A percentile compares a stretch with the other conserved stretches of the same genome.
Evolutionary conservation across 805 yeast species (phyloP).

Genomic region (Hanseniaspora valbyensis): DNA sequence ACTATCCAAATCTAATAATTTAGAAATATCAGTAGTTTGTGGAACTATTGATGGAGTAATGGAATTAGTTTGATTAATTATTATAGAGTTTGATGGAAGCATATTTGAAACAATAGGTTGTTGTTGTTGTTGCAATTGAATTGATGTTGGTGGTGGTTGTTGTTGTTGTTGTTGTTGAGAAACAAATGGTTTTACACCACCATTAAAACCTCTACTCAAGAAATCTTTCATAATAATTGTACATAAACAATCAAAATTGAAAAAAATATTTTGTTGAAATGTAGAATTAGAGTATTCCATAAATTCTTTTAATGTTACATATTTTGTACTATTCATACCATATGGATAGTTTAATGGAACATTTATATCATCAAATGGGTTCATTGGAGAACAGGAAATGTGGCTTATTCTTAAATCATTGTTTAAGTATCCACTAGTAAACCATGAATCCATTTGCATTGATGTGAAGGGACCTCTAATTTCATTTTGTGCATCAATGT

Average conservation of each 20-base stretch:
- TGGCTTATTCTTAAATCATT: slow-evolving; percentile 49
- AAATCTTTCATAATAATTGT: not conserved
- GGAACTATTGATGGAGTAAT: not conserved
- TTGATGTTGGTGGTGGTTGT: not conserved
- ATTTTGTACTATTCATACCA: slow-evolving; percentile 21
- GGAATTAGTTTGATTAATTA: too few species aligned
- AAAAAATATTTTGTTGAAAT: slow-evolving; percentile 3
- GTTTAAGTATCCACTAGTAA: slow-evolving; percentile 48
- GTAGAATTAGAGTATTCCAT: slow-evolving; percentile 22
- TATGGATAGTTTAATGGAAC: slow-evolving; percentile 23
- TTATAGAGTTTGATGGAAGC: too few species aligned
- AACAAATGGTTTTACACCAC: not conserved
- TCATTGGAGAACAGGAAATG: slow-evolving; percentile 18
- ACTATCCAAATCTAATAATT: not conserved
- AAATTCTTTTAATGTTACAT: slow-evolving; percentile 25
- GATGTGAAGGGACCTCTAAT: slow-evolving; percentile 84
- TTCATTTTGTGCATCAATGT: slow-evolving; percentile 56
- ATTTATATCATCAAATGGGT: slow-evolving; percentile 23
- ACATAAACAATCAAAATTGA: slow-evolving; percentile 4
- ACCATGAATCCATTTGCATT: slow-evolving; percentile 70
- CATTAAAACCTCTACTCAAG: not conserved
- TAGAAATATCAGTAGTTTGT: not conserved
- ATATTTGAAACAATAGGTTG: not conserved
- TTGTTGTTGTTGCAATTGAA: not conserved
- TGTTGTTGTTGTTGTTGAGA: not conserved